These are phyloP conservation scores for bread wheat (Triticum aestivum) DNA, from an alignment of 176 grass and related monocot species.

Conservation along the genomic window DNA sequence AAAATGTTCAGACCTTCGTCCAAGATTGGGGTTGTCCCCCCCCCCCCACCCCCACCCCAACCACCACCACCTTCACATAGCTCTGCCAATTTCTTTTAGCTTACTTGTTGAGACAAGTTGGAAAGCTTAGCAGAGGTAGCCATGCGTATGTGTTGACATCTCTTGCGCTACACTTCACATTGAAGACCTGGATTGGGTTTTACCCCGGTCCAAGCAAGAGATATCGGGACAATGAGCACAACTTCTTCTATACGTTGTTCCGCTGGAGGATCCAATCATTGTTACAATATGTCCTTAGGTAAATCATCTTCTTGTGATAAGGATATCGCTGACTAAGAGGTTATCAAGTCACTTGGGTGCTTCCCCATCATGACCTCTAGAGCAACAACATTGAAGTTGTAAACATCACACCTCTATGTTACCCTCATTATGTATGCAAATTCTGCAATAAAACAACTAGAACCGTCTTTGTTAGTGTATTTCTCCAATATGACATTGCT, in stretches of 20 bases:
- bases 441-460: slow-evolving; percentile 44
- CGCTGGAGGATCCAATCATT: slow-evolving; percentile 47
- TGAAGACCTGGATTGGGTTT: slow-evolving; percentile 17
- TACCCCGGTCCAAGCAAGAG: slow-evolving; percentile 54
- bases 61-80: too few relatives aligned
- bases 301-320: slow-evolving; percentile 47
- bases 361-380: slow-evolving; percentile 80
- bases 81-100: slow-evolving; percentile 19
- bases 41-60: too few relatives aligned
- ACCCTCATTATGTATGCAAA: slow-evolving; percentile 82
- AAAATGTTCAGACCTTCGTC: too few relatives aligned
- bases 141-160: slow-evolving; percentile 63
- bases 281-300: slow-evolving; percentile 64
- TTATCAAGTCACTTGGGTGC: slow-evolving; percentile 67
- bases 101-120: slow-evolving; percentile 26
- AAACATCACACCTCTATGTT: slow-evolving; percentile 82
- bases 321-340: slow-evolving; percentile 34
- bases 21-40: too few relatives aligned
- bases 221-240: slow-evolving; percentile 49
- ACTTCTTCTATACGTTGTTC: slow-evolving; percentile 72
- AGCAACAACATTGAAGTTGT: slow-evolving; percentile 69
- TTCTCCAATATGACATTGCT: not conserved
- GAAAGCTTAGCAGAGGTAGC: slow-evolving; percentile 30
- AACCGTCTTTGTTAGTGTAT: not conserved
- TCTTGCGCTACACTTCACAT: slow-evolving; percentile 9